Base-by-base conservation (phyloP, 1,284 basidiomycete species). In the Polyporus tsugae region DNA sequence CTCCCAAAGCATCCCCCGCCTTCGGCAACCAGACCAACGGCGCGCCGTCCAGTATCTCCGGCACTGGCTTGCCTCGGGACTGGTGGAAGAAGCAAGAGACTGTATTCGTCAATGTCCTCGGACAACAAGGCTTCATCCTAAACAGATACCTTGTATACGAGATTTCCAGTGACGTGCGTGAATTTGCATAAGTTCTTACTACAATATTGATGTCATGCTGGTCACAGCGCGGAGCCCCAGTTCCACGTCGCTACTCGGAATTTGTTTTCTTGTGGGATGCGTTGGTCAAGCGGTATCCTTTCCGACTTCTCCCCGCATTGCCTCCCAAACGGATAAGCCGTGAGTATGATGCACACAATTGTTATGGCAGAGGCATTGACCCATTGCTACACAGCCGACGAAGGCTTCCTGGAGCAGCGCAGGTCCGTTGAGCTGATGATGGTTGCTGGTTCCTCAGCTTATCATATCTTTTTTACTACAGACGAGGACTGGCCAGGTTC, bases 251-350 rank as follows among this genome's bases (percentile, higher is more conserved):
- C 71, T 98, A 97, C 79, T 95, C 94, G 6, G 96, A 98, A 78
- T 98, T 98, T 78, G 87, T 88, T 7, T 96, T 93, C 81, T 83
- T 98, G 29, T 92, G 94, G 87, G 95, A 97, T 69, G 92, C 90
- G 70, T 83, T 98, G 44, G 81, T 89, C 66, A 85, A 89, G 72
- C 84, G 89, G 62, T 95, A 98, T 83, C 96, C 96, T 0, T 98
- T 98, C 86, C 89, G 96, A 42, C 82, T 98, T n/a, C 85, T 97
- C 69, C 91, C 95, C n/a, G 82, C 89, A 2, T 82, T 98, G 42
- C 96, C 96, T 10, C 96, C 96, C 0, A 98, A 98, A 79, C 88
- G 95, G 58, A 85, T 98, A 70, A 93, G 94, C 78, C 91, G 95
- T 94, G 78, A 83, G 91, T 86, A 13, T 64, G 65, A 65, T 9